Conservation (phyloP, 2,329 filamentous ascomycete species). For the Dothiorella sarmentorum region DNA sequence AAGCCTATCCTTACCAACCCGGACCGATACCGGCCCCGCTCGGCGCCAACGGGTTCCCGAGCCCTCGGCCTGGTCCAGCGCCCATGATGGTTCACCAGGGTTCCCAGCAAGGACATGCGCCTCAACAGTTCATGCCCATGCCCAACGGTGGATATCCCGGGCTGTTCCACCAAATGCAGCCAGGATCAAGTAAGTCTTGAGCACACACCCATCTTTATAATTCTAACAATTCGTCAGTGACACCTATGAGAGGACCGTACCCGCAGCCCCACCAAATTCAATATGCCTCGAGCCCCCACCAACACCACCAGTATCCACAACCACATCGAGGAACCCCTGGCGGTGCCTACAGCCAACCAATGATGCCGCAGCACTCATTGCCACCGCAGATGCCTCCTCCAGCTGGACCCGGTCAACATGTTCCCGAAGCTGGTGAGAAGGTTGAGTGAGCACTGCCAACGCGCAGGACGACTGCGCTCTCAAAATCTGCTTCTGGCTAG, state of each 20-base stretch:
- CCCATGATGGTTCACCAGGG: constrained; percentile 94
- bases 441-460: background rate
- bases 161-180: constrained; percentile 66
- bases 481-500: background rate
- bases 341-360: constrained; percentile 40
- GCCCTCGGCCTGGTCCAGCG: constrained; percentile 72
- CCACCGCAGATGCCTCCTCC: constrained; percentile 31
- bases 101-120: constrained; percentile 81
- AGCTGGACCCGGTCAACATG: constrained; percentile 13
- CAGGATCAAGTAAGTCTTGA: constrained; percentile 66
- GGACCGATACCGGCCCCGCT: constrained; percentile 49
- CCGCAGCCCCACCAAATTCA: constrained; percentile 39
- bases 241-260: constrained; percentile 38
- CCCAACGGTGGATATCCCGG: constrained; percentile 73
- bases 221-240: constrained; percentile 29
- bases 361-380: constrained; percentile 41
- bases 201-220: constrained; percentile 21
- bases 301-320: constrained; percentile 39
- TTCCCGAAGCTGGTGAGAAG: constrained; percentile 14
- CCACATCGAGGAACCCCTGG: constrained; percentile 40
- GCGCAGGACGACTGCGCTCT: background rate
- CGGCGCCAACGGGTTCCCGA: constrained; percentile 77
- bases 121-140: constrained; percentile 68
- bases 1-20: constrained; percentile 65
- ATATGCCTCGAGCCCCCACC: constrained; percentile 38